Evolutionary conservation across 768 basidiomycete species (phyloP).

Genomic region (Mycena albidolilacea): DNA sequence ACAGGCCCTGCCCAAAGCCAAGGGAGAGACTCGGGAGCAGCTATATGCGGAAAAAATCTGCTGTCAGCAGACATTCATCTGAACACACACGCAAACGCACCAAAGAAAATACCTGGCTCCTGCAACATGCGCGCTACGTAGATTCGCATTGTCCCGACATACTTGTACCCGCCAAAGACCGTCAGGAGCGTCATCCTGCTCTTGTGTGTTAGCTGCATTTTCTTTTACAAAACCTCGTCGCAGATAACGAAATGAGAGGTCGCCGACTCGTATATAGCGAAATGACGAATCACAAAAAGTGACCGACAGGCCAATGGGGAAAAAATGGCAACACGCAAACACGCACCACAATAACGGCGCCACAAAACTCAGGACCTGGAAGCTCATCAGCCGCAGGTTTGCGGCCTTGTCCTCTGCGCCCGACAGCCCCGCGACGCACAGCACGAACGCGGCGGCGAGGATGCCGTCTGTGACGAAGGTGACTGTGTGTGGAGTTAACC

Average conservation of each 20-base stretch:
- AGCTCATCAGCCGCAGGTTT: constrained; percentile 73
- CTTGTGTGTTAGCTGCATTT: neutral
- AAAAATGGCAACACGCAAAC: neutral
- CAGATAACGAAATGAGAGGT: no score
- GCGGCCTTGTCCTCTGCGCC: constrained; percentile 52
- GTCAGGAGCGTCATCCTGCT: constrained; percentile 89
- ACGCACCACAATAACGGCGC: constrained; percentile 89
- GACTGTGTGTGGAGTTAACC: constrained; percentile 49
- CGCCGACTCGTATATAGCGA: no score
- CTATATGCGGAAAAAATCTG: constrained; percentile 52
- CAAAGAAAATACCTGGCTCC: constrained; percentile 92
- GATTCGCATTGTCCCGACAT: constrained; percentile 94
- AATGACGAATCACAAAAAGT: constrained; percentile 19
- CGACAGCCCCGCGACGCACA: constrained; percentile 75
- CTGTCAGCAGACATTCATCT: neutral
- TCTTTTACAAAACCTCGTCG: no score
- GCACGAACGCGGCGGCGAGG: constrained; percentile 78
- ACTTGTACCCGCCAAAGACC: constrained; percentile 88
- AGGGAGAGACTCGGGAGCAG: constrained; percentile 85
- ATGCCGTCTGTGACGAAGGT: constrained; percentile 81
- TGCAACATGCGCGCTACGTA: constrained; percentile 94
- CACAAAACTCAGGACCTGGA: constrained; percentile 91
- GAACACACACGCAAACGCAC: constrained; percentile 59
- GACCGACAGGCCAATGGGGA: neutral
- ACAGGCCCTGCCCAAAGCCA: constrained; percentile 90